Evolutionary conservation across 2,329 filamentous ascomycete genomes (phyloP), one percentile per base, ranked within the genome.

Genomic region (Trichothecium roseum): DNA sequence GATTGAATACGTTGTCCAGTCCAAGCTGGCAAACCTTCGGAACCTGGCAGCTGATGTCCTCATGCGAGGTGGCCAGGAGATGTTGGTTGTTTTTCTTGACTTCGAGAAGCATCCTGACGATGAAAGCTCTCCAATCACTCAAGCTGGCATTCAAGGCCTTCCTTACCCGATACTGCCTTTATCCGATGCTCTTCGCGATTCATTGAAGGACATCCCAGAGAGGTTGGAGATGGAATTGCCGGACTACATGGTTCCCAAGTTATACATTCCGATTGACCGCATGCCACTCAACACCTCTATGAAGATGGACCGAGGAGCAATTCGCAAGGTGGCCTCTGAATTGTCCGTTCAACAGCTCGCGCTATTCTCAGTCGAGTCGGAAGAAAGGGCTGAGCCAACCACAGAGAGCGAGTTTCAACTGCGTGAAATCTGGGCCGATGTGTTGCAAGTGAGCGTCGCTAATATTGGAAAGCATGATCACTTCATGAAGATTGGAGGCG

Each of bases 351-450:
- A 31, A 14, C 15, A 6, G 6, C 15, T 31, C 12, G 13, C 29
- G 12, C 4, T 5, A 8, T 18, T n/a, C 8, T 22, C 18, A 12
- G 15, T 33, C 2, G 31, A 12, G 17, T 6, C 20, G 10, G 31
- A 12, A 5, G 14, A 14, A 5, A 33, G 20, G 17, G n/a, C 15
- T 14, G 15, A 8, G 7, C 31, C 31, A 7, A 13, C 29, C 18
- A 32, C 28, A 5, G 30, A 12, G 16, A 16, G 24, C 13, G 4
- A 49, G 18, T 34, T 38, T 22, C 48, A 45, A 1, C 41, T 62
- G 8, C 50, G 44, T 12, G 14, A 9, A 18, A 18, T 33, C 17
- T 33, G 31, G 31, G 14, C 38, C 6, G 20, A 34, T 18, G 28
- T 40, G 4, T 34, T 42, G 13, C n/a, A 30, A 6, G 6, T 37